phyloP scores from a whole-genome alignment of 352 stramenopile species.

The Peronosclerospora sorghi region DNA sequence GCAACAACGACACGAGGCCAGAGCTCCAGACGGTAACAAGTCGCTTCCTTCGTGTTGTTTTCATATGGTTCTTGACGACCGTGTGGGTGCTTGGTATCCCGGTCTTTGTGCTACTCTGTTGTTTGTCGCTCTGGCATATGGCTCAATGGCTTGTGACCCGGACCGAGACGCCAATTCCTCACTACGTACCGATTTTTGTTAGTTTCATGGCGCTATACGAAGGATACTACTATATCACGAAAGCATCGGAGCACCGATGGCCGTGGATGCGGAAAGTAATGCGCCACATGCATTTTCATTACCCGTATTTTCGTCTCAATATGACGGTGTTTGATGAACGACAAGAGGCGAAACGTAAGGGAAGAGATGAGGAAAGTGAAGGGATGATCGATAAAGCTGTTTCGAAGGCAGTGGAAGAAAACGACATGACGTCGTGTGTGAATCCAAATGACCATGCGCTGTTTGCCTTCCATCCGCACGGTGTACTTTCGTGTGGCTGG shows the following conservation, averaged over 20 bases:
- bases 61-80: constrained; percentile 18
- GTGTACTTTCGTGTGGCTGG: constrained; percentile 45
- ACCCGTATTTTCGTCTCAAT: constrained; percentile 42
- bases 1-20: constrained; percentile 13
- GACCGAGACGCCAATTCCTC: constrained; percentile 11
- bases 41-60: constrained; percentile 2
- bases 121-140: constrained; percentile 6
- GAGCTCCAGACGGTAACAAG: constrained; percentile 17
- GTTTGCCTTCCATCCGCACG: constrained; percentile 58
- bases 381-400: neutral
- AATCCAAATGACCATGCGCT: constrained; percentile 12
- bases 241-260: constrained; percentile 24
- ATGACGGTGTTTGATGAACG: constrained; percentile 34
- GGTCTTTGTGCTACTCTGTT: constrained; percentile 9
- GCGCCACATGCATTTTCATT: constrained; percentile 37
- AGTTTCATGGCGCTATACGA: constrained; percentile 30
- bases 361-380: constrained; percentile 5
- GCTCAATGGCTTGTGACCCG: neutral
- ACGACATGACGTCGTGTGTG: constrained; percentile 8
- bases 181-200: constrained; percentile 20
- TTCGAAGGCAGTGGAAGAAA: constrained; percentile 6
- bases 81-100: constrained; percentile 21
- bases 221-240: constrained; percentile 26
- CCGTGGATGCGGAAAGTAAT: constrained; percentile 15
- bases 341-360: constrained; percentile 4